phyloP scores from a whole-genome alignment of 2,329 filamentous ascomycete genomes.

The Tolypocladium amazonense region DNA sequence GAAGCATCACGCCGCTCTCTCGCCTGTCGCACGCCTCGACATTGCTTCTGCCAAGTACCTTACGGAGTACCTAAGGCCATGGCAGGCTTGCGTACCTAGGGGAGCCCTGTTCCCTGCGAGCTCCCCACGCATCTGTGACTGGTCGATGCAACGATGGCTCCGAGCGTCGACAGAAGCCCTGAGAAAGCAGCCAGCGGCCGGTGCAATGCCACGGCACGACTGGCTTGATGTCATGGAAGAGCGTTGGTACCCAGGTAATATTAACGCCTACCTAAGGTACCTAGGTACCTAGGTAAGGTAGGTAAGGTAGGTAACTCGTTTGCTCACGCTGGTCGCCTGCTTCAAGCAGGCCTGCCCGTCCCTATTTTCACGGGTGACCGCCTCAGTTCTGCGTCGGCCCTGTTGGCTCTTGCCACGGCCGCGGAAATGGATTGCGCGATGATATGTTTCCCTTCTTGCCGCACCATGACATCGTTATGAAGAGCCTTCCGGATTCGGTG shows the following conservation, averaged over 20 bases:
- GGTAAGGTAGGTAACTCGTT: no score
- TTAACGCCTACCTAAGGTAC: no score
- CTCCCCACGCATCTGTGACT: constrained; percentile 1
- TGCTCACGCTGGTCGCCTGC: not conserved
- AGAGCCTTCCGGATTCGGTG: constrained; percentile 36
- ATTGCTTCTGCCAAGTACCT: constrained; percentile 4
- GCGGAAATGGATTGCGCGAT: constrained; percentile 31
- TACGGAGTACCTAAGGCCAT: not conserved
- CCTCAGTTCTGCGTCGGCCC: not conserved
- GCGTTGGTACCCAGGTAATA: no score
- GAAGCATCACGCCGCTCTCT: not conserved
- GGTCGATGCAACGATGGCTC: not conserved
- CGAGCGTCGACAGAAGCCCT: not conserved
- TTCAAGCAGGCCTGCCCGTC: not conserved
- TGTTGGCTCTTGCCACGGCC: constrained; percentile 8
- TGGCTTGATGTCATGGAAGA: not conserved
- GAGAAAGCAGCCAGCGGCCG: not conserved
- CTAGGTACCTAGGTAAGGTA: no score
- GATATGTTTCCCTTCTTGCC: constrained; percentile 30
- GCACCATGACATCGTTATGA: constrained; percentile 45
- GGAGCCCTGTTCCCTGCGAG: not conserved
- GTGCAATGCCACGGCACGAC: not conserved
- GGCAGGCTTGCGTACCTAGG: not conserved
- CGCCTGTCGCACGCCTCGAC: constrained; percentile 3
- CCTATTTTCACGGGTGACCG: not conserved